Percentiles rank a stretch among this genome's conserved stretches.
These are phyloP conservation scores for Hippophae rhamnoides DNA, from an alignment of 306 rosid species.

Conservation along the genomic window DNA sequence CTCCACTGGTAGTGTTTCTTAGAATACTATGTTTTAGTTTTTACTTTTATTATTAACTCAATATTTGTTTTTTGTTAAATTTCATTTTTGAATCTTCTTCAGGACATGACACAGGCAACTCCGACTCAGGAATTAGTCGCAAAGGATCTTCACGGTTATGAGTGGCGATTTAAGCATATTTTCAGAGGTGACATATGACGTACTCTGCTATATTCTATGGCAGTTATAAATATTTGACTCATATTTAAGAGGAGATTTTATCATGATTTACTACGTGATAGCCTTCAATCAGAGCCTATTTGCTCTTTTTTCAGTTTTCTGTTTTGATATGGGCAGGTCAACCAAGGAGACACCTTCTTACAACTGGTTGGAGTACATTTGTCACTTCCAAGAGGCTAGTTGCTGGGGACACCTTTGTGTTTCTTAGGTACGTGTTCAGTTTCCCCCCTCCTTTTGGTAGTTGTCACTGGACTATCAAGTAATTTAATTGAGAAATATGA, in stretches of 20 bases:
- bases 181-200: slow-evolving; percentile 51
- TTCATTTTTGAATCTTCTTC: slow-evolving; percentile 11
- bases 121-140: slow-evolving; percentile 93
- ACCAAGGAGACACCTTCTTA: slow-evolving; percentile 91
- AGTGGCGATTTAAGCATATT: slow-evolving; percentile 94
- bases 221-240: background rate
- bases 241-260: background rate
- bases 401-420: slow-evolving; percentile 89
- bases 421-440: slow-evolving; percentile 43
- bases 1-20: slow-evolving; percentile 51
- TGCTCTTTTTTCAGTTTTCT: slow-evolving; percentile 5
- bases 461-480: too few species aligned
- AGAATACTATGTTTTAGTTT: background rate
- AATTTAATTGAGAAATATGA: background rate
- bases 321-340: slow-evolving; percentile 51
- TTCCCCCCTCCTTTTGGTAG: too few species aligned
- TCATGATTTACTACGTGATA: too few species aligned
- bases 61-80: background rate
- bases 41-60: slow-evolving; percentile 1
- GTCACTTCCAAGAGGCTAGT: slow-evolving; percentile 83
- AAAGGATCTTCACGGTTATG: slow-evolving; percentile 86
- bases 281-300: background rate
- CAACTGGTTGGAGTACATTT: slow-evolving; percentile 97
- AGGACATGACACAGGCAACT: slow-evolving; percentile 80
- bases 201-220: too few species aligned